Percentiles rank a stretch among this genome's conserved stretches.
Evolutionary conservation across 371 early-diverging fungal species (phyloP).

Genomic region (Mucor lusitanicus): DNA sequence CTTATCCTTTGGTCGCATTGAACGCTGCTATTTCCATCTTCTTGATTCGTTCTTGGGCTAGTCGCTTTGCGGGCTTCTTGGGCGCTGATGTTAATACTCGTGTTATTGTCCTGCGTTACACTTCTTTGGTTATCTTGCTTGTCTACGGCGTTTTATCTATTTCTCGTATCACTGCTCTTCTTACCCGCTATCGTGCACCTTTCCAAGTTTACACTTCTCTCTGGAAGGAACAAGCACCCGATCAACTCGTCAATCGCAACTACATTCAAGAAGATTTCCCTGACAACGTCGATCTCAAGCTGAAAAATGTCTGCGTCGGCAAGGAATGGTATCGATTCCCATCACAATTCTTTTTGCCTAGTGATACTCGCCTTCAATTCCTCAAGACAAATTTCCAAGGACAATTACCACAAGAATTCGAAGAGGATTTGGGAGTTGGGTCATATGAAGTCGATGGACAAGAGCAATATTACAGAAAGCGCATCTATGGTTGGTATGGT

Average conservation of each 20-base stretch:
- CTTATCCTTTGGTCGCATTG: conserved; percentile 86
- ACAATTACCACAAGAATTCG: conserved; percentile 69
- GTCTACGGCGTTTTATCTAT: conserved; percentile 54
- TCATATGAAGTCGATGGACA: conserved; percentile 32
- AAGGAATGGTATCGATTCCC: conserved; percentile 96
- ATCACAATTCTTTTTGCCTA: conserved; percentile 86
- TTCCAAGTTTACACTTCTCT: conserved; percentile 54
- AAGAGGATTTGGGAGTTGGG: conserved; percentile 32
- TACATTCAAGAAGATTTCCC: conserved; percentile 39
- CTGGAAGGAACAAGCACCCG: conserved; percentile 40
- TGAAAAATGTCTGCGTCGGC: conserved; percentile 78
- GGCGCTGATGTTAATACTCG: conserved; percentile 33
- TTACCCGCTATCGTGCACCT: conserved; percentile 71
- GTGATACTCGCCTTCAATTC: conserved; percentile 59
- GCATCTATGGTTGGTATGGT: conserved; percentile 35
- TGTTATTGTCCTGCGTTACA: conserved; percentile 37
- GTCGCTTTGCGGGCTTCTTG: conserved; percentile 34
- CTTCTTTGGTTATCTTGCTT: conserved; percentile 36
- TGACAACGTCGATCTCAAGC: conserved; percentile 22
- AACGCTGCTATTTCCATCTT: conserved; percentile 75
- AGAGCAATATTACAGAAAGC: conserved; percentile 24
- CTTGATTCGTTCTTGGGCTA: conserved; percentile 49
- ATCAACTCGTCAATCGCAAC: conserved; percentile 32
- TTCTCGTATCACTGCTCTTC: conserved; percentile 63
- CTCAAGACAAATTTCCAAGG: conserved; percentile 67